A percentile compares a stretch with the other conserved stretches of the same genome.
phyloP scores from a whole-genome alignment of 768 basidiomycete genomes.

The Neoboletus brunneissimus region DNA sequence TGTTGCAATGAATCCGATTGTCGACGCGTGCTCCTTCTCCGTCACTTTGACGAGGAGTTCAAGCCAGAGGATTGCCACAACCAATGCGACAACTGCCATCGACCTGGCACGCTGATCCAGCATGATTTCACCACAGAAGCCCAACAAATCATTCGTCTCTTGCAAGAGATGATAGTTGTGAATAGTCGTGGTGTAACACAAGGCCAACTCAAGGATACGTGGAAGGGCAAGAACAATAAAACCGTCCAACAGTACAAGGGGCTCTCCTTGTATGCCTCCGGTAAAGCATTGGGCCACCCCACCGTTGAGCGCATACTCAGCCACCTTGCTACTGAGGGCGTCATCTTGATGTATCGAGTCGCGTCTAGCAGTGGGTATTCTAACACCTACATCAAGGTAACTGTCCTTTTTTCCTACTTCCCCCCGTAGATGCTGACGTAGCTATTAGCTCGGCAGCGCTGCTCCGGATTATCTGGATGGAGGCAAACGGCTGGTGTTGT shows the following conservation, averaged over 20 bases:
- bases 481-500: constrained; percentile 17
- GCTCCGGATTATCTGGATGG: constrained; percentile 24
- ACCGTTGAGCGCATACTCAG: constrained; percentile 66
- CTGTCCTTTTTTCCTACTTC: neutral
- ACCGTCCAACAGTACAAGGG: constrained; percentile 45
- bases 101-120: constrained; percentile 41
- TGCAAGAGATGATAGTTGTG: constrained; percentile 42
- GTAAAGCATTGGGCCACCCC: constrained; percentile 46
- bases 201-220: constrained; percentile 55
- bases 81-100: constrained; percentile 82
- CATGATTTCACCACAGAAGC: constrained; percentile 66
- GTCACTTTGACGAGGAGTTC: constrained; percentile 87
- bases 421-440: neutral
- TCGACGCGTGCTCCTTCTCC: constrained; percentile 80
- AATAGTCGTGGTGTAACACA: constrained; percentile 55
- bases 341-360: constrained; percentile 47
- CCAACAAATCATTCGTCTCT: constrained; percentile 53
- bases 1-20: constrained; percentile 82
- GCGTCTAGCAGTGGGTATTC: constrained; percentile 48
- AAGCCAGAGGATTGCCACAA: constrained; percentile 59
- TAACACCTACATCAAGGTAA: constrained; percentile 52
- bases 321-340: constrained; percentile 48
- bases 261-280: constrained; percentile 52
- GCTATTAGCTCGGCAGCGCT: constrained; percentile 14
- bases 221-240: constrained; percentile 57